Conservation (phyloP, 148 eudicot genomes). For the Vaccinium macrocarpon region DNA sequence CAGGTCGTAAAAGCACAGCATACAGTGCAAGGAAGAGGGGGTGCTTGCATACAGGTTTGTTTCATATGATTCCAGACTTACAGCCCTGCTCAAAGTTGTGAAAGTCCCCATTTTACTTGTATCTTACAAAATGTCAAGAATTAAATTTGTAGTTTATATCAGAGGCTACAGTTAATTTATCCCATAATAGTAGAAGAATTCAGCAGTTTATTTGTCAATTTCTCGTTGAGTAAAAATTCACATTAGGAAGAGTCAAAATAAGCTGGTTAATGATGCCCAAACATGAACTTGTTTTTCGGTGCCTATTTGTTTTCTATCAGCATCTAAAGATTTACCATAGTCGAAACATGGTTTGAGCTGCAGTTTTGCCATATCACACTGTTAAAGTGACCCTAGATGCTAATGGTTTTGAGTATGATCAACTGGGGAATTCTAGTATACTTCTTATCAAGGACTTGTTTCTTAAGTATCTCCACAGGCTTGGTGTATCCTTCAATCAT, state of each 20-base stretch:
- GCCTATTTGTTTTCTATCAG: background rate
- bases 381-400: background rate
- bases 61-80: background rate
- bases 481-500: background rate
- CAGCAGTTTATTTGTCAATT: background rate
- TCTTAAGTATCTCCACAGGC: background rate
- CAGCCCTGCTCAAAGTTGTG: background rate
- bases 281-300: background rate
- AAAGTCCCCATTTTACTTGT: background rate
- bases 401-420: background rate
- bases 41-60: constrained; percentile 81
- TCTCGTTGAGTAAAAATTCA: background rate
- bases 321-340: background rate
- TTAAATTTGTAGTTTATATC: background rate
- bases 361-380: background rate
- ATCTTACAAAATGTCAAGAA: too few relatives aligned
- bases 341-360: background rate
- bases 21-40: constrained; percentile 86
- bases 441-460: background rate
- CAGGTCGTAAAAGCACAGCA: constrained; percentile 87
- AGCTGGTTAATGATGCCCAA: background rate
- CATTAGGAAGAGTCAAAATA: background rate
- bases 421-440: background rate
- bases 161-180: background rate
- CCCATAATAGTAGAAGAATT: background rate